Percentiles rank a stretch among this genome's conserved stretches.
phyloP scores from a whole-genome alignment of 768 basidiomycete genomes.

The Agaricus bisporus region DNA sequence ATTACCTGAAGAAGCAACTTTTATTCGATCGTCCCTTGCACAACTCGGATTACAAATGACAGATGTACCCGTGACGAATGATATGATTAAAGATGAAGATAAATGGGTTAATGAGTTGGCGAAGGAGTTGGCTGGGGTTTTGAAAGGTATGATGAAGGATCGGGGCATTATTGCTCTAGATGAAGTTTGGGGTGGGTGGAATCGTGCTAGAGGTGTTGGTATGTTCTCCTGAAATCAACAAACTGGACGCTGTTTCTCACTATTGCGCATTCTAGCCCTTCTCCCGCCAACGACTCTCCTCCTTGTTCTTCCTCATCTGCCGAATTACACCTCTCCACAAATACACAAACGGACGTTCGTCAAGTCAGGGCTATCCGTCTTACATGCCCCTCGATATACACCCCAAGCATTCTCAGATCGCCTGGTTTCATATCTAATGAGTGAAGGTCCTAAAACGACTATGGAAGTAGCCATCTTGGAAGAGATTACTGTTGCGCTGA shows the following conservation, averaged over 20 bases:
- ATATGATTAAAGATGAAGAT: slow-evolving; percentile 81
- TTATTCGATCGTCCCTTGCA: slow-evolving; percentile 85
- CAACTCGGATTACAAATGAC: slow-evolving; percentile 79
- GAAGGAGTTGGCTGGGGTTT: slow-evolving; percentile 69
- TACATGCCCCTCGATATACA: slow-evolving; percentile 79
- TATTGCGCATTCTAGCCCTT: slow-evolving; percentile 42
- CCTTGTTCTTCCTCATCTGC: slow-evolving; percentile 65
- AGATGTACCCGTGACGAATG: slow-evolving; percentile 78
- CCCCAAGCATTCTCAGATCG: slow-evolving; percentile 64
- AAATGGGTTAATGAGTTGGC: slow-evolving; percentile 79
- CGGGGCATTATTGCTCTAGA: slow-evolving; percentile 84
- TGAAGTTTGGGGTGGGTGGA: slow-evolving; percentile 73
- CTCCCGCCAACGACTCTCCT: slow-evolving; percentile 85
- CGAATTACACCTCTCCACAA: slow-evolving; percentile 56
- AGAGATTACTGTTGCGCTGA: slow-evolving; percentile 63
- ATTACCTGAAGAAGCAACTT: slow-evolving; percentile 78
- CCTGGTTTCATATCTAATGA: slow-evolving; percentile 46
- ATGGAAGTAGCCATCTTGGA: slow-evolving; percentile 71
- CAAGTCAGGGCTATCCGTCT: slow-evolving; percentile 66
- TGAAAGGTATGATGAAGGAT: slow-evolving; percentile 71
- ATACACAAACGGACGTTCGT: slow-evolving; percentile 61
- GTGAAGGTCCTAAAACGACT: slow-evolving; percentile 49
- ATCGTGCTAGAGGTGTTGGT: slow-evolving; percentile 84
- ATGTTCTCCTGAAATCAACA: slow-evolving; percentile 29
- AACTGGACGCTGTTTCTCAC: too few species aligned